phyloP scores from a whole-genome alignment of 257 asterid species.

The Solanum peruvianum region DNA sequence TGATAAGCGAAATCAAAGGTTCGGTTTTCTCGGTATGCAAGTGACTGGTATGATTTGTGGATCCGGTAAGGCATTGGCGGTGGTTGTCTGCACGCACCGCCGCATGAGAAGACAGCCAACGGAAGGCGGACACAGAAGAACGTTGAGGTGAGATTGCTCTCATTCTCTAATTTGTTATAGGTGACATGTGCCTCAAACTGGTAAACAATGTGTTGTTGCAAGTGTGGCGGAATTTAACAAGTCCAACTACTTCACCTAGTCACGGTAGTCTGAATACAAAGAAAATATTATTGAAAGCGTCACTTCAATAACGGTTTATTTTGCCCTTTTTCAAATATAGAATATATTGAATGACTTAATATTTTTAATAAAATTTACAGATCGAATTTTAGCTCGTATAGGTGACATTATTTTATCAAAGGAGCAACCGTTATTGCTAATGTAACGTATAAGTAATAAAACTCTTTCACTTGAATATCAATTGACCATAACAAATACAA shows the following conservation, averaged over 20 bases:
- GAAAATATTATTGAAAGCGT: no score
- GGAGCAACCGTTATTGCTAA: neutral
- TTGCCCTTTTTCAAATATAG: no score
- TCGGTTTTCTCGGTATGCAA: slow-evolving; percentile 5
- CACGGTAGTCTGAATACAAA: no score
- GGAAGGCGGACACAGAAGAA: neutral
- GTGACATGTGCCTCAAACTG: neutral
- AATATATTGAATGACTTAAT: neutral
- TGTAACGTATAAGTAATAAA: neutral
- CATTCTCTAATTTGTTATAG: neutral
- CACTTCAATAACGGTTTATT: no score
- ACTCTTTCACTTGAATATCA: neutral
- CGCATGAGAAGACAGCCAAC: neutral
- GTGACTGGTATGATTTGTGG: neutral
- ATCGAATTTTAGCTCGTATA: neutral
- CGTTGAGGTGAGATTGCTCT: neutral
- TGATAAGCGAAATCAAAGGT: slow-evolving; percentile 37
- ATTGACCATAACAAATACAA: neutral
- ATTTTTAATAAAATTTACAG: neutral
- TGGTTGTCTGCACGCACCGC: neutral
- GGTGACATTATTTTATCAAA: neutral
- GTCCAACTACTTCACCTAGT: no score
- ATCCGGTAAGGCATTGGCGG: neutral
- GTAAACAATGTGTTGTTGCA: neutral
- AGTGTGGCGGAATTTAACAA: neutral